Evolutionary conservation across 1,284 basidiomycete genomes (phyloP).

Genomic region (Marasmius tenuissimus): DNA sequence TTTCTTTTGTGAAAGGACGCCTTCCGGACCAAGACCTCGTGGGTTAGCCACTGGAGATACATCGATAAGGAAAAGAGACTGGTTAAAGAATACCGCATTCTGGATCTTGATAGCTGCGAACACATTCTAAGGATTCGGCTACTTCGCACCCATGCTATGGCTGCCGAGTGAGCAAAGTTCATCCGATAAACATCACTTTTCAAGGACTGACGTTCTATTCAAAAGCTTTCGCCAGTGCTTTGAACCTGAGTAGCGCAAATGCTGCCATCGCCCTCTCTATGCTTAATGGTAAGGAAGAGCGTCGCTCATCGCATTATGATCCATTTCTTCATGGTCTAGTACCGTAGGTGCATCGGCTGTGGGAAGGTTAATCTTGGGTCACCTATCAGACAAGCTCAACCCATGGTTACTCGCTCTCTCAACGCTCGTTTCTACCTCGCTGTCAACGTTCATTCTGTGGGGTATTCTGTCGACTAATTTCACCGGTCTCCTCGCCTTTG

Average conservation of each 20-base stretch:
- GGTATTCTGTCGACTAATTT: constrained; percentile 34
- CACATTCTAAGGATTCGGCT: constrained; percentile 32
- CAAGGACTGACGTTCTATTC: constrained; percentile 7
- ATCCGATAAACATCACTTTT: not conserved
- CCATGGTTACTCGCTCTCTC: constrained; percentile 33
- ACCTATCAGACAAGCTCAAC: constrained; percentile 34
- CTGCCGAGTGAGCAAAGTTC: constrained; percentile 28
- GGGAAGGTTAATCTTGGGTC: constrained; percentile 32
- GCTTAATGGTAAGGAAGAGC: constrained; percentile 23
- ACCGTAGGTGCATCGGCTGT: constrained; percentile 28
- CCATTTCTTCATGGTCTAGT: not conserved
- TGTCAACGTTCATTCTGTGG: constrained; percentile 39
- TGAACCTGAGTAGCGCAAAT: constrained; percentile 23
- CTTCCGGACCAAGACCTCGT: constrained; percentile 27
- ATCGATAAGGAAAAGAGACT: constrained; percentile 5
- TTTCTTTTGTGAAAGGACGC: constrained; percentile 33
- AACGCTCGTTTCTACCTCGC: constrained; percentile 27
- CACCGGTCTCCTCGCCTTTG: constrained; percentile 32
- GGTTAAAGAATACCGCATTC: constrained; percentile 25
- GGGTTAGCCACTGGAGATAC: not conserved
- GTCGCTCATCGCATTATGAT: constrained; percentile 2
- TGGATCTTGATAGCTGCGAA: constrained; percentile 32
- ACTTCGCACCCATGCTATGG: constrained; percentile 35
- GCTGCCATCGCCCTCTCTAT: constrained; percentile 27
- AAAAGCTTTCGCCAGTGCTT: constrained; percentile 29